Conservation (phyloP, 345 rosid genomes). For the Eucalyptus shirleyi region DNA sequence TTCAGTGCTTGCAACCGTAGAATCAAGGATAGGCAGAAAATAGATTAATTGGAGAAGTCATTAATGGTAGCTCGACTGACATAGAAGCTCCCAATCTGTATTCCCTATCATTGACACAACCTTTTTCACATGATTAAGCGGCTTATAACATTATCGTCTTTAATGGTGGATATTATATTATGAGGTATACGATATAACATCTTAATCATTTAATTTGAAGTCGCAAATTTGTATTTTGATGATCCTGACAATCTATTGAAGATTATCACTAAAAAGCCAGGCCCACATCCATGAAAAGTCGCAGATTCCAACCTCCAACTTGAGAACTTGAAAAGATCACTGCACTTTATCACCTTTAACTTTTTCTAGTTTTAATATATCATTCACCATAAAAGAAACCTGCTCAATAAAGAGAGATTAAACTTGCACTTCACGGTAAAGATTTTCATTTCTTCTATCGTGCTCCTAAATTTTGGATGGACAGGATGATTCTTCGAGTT, state of each 20-base stretch:
- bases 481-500: too few species aligned
- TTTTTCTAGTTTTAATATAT: too few species aligned
- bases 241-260: too few species aligned
- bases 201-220: too few species aligned
- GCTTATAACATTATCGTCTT: background rate
- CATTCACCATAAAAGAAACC: background rate
- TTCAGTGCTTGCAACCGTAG: background rate
- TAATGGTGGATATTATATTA: background rate
- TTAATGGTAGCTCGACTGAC: background rate
- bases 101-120: background rate
- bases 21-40: background rate
- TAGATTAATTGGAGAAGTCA: background rate
- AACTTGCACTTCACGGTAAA: too few species aligned
- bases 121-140: background rate
- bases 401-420: background rate
- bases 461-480: background rate
- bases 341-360: background rate
- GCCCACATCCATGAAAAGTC: background rate
- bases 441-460: background rate
- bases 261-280: background rate
- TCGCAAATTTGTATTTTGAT: too few species aligned
- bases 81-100: background rate
- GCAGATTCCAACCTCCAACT: background rate
- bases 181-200: background rate
- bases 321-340: too few species aligned